Conservation (phyloP, 139 green algal genomes). For the Chlamydomonas sp. region DNA sequence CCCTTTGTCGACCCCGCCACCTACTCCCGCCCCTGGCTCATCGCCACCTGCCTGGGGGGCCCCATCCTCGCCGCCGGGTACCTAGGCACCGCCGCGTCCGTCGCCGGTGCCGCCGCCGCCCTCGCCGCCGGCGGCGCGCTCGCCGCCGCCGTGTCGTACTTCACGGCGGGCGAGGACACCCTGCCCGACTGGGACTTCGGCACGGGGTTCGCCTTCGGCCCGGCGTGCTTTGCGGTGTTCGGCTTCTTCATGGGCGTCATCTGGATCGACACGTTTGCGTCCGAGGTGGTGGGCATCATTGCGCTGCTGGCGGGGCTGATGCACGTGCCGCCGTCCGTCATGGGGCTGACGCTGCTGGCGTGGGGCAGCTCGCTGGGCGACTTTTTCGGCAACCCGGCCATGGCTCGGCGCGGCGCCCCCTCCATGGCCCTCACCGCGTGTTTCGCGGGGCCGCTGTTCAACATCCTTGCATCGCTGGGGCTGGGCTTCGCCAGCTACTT, state of each 20-base stretch:
- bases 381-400: conserved; percentile 82
- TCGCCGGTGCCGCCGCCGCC: conserved; percentile 13
- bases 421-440: conserved; percentile 93
- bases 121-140: conserved; percentile 18
- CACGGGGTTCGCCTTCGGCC: conserved; percentile 56
- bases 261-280: conserved; percentile 79
- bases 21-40: conserved; percentile 76
- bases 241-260: conserved; percentile 84
- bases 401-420: conserved; percentile 71
- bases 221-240: conserved; percentile 64
- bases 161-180: conserved; percentile 22
- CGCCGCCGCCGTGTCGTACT: conserved; percentile 16
- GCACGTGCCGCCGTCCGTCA: conserved; percentile 65
- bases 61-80: conserved; percentile 44
- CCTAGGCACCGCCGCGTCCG: conserved; percentile 7
- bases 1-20: conserved; percentile 56
- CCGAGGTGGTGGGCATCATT: conserved; percentile 62
- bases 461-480: conserved; percentile 83
- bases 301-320: conserved; percentile 71
- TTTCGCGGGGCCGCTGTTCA: conserved; percentile 93
- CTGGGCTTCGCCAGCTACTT: conserved; percentile 71
- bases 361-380: conserved; percentile 93
- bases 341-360: conserved; percentile 89
- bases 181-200: conserved; percentile 35
- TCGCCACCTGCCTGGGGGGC: conserved; percentile 58